These are phyloP conservation scores for Melastoma candidum DNA, from an alignment of 441 rosid species.

Conservation along the genomic window DNA sequence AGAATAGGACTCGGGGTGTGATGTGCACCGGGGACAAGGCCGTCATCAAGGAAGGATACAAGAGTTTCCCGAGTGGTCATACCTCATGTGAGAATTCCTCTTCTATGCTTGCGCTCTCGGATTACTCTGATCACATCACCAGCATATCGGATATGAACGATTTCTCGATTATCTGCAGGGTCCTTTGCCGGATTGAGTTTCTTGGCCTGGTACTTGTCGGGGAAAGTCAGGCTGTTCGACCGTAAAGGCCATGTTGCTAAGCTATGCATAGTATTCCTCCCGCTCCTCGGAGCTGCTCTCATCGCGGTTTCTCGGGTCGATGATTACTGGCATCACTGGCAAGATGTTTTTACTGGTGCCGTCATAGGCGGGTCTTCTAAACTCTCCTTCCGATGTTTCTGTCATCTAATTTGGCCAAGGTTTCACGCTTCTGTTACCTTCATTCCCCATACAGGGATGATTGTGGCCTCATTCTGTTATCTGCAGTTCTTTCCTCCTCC, in stretches of 20 bases:
- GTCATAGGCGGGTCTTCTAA: conserved; percentile 7
- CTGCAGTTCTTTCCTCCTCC: conserved; percentile 87
- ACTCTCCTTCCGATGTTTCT: too few relatives aligned
- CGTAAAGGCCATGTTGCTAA: conserved; percentile 17
- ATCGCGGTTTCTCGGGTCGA: conserved; percentile 17
- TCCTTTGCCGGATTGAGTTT: conserved; percentile 14
- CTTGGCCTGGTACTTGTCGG: conserved; percentile 15
- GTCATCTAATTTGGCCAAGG: too few relatives aligned
- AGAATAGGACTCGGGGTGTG: conserved; percentile 13
- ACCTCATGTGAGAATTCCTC: conserved; percentile 6
- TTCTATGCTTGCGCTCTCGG: neutral
- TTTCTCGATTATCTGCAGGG: conserved; percentile 7
- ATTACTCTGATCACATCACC: too few relatives aligned
- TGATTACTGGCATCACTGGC: conserved; percentile 22
- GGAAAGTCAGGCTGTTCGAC: conserved; percentile 15
- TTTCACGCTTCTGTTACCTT: neutral
- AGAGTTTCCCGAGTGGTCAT: conserved; percentile 18
- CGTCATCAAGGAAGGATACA: conserved; percentile 19
- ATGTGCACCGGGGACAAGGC: conserved; percentile 12
- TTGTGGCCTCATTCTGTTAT: conserved; percentile 66
- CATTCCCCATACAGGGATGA: conserved; percentile 32
- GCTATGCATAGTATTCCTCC: conserved; percentile 15
- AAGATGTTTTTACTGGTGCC: conserved; percentile 19
- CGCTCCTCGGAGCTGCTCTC: conserved; percentile 7
- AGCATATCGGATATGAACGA: too few relatives aligned